phyloP scores from a whole-genome alignment of 345 rosid genomes.

The Arabis hirsuta region DNA sequence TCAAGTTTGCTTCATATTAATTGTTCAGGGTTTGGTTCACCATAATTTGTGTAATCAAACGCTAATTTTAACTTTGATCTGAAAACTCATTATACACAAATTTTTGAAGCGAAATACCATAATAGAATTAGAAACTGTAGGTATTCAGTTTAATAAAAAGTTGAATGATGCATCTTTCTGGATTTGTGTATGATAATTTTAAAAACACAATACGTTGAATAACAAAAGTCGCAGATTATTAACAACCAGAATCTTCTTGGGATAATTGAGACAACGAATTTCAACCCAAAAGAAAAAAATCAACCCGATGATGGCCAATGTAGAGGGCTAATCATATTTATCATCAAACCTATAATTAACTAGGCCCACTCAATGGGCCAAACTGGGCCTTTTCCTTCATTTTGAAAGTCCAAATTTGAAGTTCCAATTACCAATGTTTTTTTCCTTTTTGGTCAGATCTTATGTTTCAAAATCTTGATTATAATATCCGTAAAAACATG shows the following conservation, averaged over 20 bases:
- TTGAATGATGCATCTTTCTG: neutral
- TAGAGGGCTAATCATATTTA: neutral
- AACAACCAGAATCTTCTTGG: neutral
- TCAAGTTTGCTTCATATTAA: slow-evolving; percentile 7
- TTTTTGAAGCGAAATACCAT: neutral
- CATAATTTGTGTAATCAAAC: neutral
- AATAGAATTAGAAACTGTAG: neutral
- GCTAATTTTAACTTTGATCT: neutral
- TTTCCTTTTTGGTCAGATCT: too few relatives aligned
- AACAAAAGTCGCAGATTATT: neutral
- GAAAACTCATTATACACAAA: neutral
- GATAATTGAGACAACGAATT: neutral
- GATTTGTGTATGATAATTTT: neutral
- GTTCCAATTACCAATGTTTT: neutral
- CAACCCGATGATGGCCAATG: neutral
- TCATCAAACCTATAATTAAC: neutral
- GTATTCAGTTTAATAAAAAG: neutral
- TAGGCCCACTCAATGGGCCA: neutral
- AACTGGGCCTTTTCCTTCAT: slow-evolving; percentile 4
- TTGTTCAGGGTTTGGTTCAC: neutral
- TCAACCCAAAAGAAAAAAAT: neutral
- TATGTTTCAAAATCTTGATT: neutral
- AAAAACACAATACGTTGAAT: neutral
- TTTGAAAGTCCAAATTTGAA: neutral
- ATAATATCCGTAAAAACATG: neutral